Percentiles rank a stretch among this genome's conserved stretches.
Conservation (phyloP, 345 rosid species). For the Ceriops decandra region DNA sequence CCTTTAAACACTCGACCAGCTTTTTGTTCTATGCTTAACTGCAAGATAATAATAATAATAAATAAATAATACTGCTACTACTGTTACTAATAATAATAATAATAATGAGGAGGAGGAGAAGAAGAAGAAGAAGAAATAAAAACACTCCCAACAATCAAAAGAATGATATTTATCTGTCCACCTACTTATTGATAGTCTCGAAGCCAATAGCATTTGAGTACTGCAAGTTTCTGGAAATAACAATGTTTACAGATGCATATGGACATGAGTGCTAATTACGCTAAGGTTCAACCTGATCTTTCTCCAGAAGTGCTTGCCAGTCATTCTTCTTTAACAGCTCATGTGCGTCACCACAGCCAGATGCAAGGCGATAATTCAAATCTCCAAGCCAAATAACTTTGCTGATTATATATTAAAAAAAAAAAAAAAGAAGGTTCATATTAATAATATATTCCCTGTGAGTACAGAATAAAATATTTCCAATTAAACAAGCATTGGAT, state of each 20-base stretch:
- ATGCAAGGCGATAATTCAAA: constrained; percentile 81
- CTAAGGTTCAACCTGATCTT: constrained; percentile 59
- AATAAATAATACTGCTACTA: neutral
- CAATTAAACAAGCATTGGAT: too few relatives aligned
- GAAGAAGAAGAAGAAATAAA: too few relatives aligned
- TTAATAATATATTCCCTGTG: too few relatives aligned
- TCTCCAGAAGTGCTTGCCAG: constrained; percentile 80
- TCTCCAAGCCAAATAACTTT: constrained; percentile 95
- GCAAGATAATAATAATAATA: constrained; percentile 12
- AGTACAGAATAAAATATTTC: too few relatives aligned
- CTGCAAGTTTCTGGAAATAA: too few relatives aligned
- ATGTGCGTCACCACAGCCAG: constrained; percentile 34
- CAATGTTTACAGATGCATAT: too few relatives aligned
- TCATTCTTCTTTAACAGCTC: constrained; percentile 55
- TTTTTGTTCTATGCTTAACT: constrained; percentile 67
- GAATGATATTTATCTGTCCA: too few relatives aligned
- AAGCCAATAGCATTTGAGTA: too few relatives aligned
- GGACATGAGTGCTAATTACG: neutral
- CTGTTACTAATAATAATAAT: too few relatives aligned
- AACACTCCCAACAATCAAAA: too few relatives aligned
- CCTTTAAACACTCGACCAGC: constrained; percentile 79
- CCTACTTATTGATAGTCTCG: too few relatives aligned
- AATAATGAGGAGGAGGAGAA: too few relatives aligned
- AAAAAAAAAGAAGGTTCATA: neutral
- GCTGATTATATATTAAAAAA: constrained; percentile 32